Evolutionary conservation across 2,329 filamentous ascomycete species (phyloP), one percentile per base, ranked within the genome.

Genomic region (Ceratocystis ficicola): DNA sequence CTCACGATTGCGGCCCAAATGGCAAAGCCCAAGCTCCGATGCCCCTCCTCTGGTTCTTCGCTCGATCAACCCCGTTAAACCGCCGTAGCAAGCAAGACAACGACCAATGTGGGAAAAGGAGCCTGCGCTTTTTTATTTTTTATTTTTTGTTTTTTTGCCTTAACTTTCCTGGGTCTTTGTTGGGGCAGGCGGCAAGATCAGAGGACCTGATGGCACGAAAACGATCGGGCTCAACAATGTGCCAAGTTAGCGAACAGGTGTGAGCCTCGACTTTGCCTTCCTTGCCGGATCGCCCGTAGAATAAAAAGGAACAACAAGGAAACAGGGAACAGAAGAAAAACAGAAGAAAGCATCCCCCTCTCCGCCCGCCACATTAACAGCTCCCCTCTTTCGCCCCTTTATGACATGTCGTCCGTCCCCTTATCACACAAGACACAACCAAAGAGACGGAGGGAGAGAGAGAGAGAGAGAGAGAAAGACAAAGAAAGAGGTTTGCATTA

Each of bases 1-100:
- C 52, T n/a, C 28, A 59, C 55, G 5, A 59, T 59, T 64, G 46
- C 62, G 44, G 32, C 46, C 57, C 60, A 62, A 62, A 62, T 5
- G 48, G 28, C 3, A 15, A 25, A 44, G 46, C n/a, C 22, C n/a
- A 48, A 62, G 48, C 36, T 59, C 28, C 55, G 28, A 36, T 59
- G 28, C 55, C 55, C 55, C 55, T 59, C 55, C 55, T 57, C 52
- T 25, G 2, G 20, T 7, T 32, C 10, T 32, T 7, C 52, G 32
- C 32, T 36, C 32, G 8, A 36, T 30, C 52, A 3, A 6, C 25
- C 25, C 25, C 52, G 15, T 57, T 20, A 50, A 50, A 10, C 17
- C 17, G 20, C 46, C 20, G 46, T 22, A 50, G 17, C 32, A 7
- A 36, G 8, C 32, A 36, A 36, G 32, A 36, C 32, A 36, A 8